A percentile compares a stretch with the other conserved stretches of the same genome.
Conservation (phyloP, 2,329 filamentous ascomycete genomes). For the Diaporthe caulivora region DNA sequence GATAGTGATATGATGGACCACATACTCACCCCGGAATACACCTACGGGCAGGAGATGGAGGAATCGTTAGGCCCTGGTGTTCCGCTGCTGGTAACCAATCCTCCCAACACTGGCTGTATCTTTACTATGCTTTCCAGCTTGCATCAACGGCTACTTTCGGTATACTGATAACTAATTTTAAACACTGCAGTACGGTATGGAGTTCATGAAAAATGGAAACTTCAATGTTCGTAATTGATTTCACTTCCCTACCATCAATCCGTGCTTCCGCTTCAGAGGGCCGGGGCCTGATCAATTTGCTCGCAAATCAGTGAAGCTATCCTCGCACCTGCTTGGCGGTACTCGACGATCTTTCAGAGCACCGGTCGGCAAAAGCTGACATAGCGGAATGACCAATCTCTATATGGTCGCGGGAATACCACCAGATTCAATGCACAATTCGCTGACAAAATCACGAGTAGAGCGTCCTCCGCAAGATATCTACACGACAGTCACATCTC, state of each 20-base stretch:
- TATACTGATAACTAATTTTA: neutral
- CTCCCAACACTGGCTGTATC: neutral
- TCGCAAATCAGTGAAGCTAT: neutral
- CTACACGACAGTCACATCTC: neutral
- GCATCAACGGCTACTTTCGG: too few species aligned
- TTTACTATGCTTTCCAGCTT: neutral
- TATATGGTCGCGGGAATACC: too few species aligned
- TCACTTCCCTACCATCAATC: neutral
- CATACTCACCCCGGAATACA: neutral
- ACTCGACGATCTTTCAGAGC: neutral
- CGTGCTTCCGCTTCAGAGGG: neutral
- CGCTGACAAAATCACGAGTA: neutral
- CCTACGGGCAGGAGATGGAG: neutral
- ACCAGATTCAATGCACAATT: neutral
- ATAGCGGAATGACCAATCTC: neutral
- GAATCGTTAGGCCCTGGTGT: neutral
- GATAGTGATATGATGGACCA: neutral
- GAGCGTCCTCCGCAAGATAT: conserved; percentile 29
- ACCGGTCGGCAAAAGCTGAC: neutral
- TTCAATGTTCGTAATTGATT: neutral
- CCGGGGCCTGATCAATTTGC: neutral
- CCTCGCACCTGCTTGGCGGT: neutral
- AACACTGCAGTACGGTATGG: conserved; percentile 12
- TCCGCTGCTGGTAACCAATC: neutral
- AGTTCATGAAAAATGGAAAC: conserved; percentile 29